Conservation (phyloP, 2,329 filamentous ascomycete genomes). For the Pseudocercospora vitis region DNA sequence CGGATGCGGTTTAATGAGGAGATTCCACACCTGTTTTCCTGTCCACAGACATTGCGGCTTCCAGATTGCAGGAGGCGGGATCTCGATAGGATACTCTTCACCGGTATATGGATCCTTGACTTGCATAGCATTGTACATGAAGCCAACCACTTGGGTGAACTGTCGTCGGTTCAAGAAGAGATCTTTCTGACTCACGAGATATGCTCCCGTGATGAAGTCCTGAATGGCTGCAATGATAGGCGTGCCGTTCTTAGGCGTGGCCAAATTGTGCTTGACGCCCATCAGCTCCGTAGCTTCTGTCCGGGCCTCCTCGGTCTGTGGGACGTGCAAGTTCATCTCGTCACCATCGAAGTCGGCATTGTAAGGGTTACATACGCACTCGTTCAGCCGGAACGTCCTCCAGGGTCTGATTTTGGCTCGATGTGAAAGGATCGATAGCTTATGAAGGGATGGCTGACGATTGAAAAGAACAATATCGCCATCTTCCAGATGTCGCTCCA, state of each 20-base stretch:
- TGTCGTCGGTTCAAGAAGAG: constrained; percentile 85
- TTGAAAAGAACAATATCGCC: constrained; percentile 97
- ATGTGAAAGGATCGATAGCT: constrained; percentile 97
- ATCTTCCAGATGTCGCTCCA: constrained; percentile 92
- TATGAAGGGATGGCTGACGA: constrained; percentile 94
- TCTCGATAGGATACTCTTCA: constrained; percentile 65
- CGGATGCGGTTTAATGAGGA: constrained; percentile 86
- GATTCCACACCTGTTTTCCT: constrained; percentile 92
- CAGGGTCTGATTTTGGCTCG: constrained; percentile 89
- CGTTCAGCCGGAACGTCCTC: constrained; percentile 94
- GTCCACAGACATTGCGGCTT: constrained; percentile 91
- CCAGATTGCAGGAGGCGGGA: constrained; percentile 82
- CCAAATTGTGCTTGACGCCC: constrained; percentile 95
- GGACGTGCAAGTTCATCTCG: constrained; percentile 98
- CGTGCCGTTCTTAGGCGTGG: constrained; percentile 95
- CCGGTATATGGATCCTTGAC: constrained; percentile 50
- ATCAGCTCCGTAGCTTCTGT: constrained; percentile 94
- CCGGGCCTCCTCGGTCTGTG: constrained; percentile 93
- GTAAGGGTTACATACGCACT: constrained; percentile 97
- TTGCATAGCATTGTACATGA: constrained; percentile 79
- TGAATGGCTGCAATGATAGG: constrained; percentile 99
- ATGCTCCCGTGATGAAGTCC: constrained; percentile 97
- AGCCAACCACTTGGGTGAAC: constrained; percentile 86
- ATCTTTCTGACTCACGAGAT: constrained; percentile 87
- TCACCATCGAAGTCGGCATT: constrained; percentile 99